These are phyloP conservation scores for Lycium barbarum DNA, from an alignment of 257 asterid genomes.

Conservation along the genomic window DNA sequence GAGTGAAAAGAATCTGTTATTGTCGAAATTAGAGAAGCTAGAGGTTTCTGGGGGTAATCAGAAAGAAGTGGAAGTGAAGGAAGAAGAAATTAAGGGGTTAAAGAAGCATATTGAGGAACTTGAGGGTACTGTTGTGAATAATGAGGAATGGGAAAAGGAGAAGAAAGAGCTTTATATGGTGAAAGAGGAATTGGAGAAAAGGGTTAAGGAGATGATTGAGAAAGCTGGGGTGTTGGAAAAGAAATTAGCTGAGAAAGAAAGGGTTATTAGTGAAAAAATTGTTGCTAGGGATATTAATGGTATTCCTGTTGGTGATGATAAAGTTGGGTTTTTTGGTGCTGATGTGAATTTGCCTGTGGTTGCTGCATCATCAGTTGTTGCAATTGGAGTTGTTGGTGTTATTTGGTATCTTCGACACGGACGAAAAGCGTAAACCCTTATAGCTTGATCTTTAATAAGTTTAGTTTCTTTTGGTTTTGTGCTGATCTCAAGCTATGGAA, in stretches of 20 bases:
- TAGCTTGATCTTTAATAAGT: slow-evolving; percentile 23
- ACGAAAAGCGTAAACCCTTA: slow-evolving; percentile 33
- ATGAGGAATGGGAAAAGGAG: slow-evolving; percentile 48
- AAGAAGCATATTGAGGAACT: slow-evolving; percentile 53
- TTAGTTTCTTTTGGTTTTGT: slow-evolving; percentile 43
- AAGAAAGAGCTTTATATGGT: slow-evolving; percentile 47
- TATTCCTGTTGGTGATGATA: slow-evolving; percentile 27
- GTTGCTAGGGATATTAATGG: slow-evolving; percentile 40
- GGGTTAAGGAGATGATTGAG: slow-evolving; percentile 38
- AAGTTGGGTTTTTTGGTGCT: slow-evolving; percentile 38
- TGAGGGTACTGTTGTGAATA: slow-evolving; percentile 40
- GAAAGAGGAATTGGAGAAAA: slow-evolving; percentile 38
- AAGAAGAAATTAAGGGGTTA: slow-evolving; percentile 48
- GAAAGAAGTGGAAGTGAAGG: slow-evolving; percentile 53
- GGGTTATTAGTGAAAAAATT: slow-evolving; percentile 45
- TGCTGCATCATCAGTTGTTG: slow-evolving; percentile 59
- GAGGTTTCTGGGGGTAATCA: slow-evolving; percentile 37
- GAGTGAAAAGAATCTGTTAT: slow-evolving; percentile 57
- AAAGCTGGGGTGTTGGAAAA: slow-evolving; percentile 48
- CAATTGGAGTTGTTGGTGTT: slow-evolving; percentile 51
- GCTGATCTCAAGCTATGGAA: slow-evolving; percentile 43
- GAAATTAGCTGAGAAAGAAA: slow-evolving; percentile 61
- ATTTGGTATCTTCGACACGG: slow-evolving; percentile 53
- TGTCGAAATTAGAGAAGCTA: slow-evolving; percentile 46
- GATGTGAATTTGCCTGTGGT: slow-evolving; percentile 50